phyloP scores from a whole-genome alignment of 1,284 basidiomycete genomes.

The Papiliotrema fonsecae region DNA sequence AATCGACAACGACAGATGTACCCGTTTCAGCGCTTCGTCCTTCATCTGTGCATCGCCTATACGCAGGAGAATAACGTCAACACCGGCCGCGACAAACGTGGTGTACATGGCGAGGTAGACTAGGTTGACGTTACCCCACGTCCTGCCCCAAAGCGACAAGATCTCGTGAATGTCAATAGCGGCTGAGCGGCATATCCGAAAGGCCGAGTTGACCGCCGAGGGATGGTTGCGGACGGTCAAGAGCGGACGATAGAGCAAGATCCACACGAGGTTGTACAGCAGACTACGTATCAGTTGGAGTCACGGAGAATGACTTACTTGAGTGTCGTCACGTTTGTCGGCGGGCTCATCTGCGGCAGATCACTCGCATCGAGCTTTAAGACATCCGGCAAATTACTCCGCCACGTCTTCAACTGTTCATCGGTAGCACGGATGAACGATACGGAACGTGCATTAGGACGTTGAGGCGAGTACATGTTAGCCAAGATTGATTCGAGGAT shows the following conservation, averaged over 20 bases:
- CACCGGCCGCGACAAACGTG: conserved; percentile 19
- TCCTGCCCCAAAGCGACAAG: conserved; percentile 18
- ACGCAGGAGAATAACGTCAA: conserved; percentile 20
- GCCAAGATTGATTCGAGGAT: conserved; percentile 24
- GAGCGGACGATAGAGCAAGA: conserved; percentile 22
- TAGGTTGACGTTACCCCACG: conserved; percentile 23
- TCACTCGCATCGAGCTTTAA: neutral
- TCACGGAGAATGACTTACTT: conserved; percentile 2
- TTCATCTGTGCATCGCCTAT: conserved; percentile 15
- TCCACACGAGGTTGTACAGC: conserved; percentile 15
- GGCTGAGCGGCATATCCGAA: conserved; percentile 18
- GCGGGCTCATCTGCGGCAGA: conserved; percentile 5
- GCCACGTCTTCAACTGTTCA: neutral
- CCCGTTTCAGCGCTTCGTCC: conserved; percentile 19
- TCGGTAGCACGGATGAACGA: conserved; percentile 11
- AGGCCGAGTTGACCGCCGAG: conserved; percentile 10
- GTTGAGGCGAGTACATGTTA: conserved; percentile 24
- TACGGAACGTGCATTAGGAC: conserved; percentile 17
- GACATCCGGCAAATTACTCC: neutral
- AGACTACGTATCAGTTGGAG: conserved; percentile 2
- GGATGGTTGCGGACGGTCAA: conserved; percentile 14
- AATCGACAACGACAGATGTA: conserved; percentile 15
- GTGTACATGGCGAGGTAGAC: conserved; percentile 24
- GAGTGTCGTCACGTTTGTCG: conserved; percentile 14
- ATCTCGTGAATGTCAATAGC: conserved; percentile 21